Evolutionary conservation across 2,329 filamentous ascomycete genomes (phyloP), one percentile per base, ranked within the genome.

Genomic region (Fusarium graminum): DNA sequence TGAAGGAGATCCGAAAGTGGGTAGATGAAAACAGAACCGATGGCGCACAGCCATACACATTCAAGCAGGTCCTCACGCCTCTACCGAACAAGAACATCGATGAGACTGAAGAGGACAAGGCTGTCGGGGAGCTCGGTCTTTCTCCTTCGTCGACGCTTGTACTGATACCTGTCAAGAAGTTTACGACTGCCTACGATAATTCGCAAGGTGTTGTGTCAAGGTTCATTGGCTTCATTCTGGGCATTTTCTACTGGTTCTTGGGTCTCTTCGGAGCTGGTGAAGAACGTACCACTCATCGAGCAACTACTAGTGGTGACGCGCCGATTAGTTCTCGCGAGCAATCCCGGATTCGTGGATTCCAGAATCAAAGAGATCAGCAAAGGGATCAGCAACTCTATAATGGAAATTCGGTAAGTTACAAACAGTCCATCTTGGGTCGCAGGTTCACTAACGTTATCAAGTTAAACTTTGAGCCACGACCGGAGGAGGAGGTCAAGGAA

Each of bases 51-150:
- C 92, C 93, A 0, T 98, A 93, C 77, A 90, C 85, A 13, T 94
- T 98, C 79, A 93, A 93, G 74, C 88, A 96, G 45, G 89, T 97
- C 34, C 83, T 96, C 4, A 89, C 91, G 0, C 94, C 94, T 0
- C 80, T 88, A 19, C 92, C 93, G 3, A 95, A 90, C 75, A 88
- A 87, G 65, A 87, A 85, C 11, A 88, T 98, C 58, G 89, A 90
- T 32, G 86, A 89, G 6, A 83, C 86, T 0, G 93, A 97, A 65
- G 94, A 97, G 77, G 83, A 82, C 34, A 82, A 89, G 66, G 83
- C 85, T 0, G 82, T 97, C 0, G 80, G 83, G 14, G 88, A 91
- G 7, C 83, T 97, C 9, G 92, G 89, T 1, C 82, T 97, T 0
- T 84, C 88, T 1, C 93, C 94, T 0, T 93, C 88, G 7, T 91